Base-by-base conservation (phyloP, 2,329 filamentous ascomycete genomes). In the Botrytis aclada region DNA sequence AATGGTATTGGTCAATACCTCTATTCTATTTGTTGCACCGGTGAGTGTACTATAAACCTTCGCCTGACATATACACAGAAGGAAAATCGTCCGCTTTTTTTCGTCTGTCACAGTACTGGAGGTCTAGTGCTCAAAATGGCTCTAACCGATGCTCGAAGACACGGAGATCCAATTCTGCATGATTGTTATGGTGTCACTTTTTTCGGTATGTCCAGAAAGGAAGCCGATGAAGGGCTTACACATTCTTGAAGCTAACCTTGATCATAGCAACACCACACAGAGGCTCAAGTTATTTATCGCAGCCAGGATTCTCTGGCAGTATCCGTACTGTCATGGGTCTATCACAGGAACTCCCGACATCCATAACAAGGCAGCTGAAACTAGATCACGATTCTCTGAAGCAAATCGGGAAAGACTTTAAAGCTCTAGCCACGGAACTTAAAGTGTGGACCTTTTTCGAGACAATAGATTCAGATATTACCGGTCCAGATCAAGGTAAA, bases 391-490 rank as follows among this genome's bases (percentile, higher is more conserved):
- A 54, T 54, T 66, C 73, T 29, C 65, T 74, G 39, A 34, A 37
- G 29, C 39, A 64, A 51, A 60, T 72, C 18, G 72, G 70, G 34
- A 45, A 34, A 39, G 60, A 67, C 39, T 75, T 75, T 56, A 70
- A 72, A 56, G 54, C 51, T 29, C 39, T 74, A 16, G 70, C 72
- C 16, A 72, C 72, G 29, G 72, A 75, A 34, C 25, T 75, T 5
- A 66, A 72, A 32, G 63, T 74, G 7, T 72, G 69, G 64, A 66
- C 62, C 16, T 74, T 75, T 56, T 70, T 72, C 63, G 74, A 74
- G 43, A 72, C 72, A 9, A 51, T 65, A 25, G 74, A 75, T 71
- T 65, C 72, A 12, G 37, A 72, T 45, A 32, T 75, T 45, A 72
- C 69, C 18, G 8, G 54, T 34, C n/a, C 20, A 5, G n/a, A 58